These are phyloP conservation scores for Erysimum cheiranthoides DNA, from an alignment of 345 rosid species.

Conservation along the genomic window DNA sequence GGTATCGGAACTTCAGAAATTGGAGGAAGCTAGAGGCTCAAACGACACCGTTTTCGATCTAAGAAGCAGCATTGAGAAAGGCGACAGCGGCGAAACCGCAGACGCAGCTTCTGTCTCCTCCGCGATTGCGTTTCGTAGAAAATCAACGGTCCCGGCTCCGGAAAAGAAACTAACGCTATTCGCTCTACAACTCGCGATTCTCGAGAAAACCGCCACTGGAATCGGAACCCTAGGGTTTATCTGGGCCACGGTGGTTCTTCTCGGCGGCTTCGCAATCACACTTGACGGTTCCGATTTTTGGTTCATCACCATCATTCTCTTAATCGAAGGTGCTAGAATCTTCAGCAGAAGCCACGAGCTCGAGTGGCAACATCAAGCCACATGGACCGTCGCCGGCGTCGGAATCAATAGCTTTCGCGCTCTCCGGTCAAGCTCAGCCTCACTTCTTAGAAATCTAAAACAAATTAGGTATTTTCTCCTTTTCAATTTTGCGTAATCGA, in stretches of 20 bases:
- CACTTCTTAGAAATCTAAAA: constrained; percentile 45
- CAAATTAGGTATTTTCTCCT: constrained; percentile 17
- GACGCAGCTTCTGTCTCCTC: constrained; percentile 48
- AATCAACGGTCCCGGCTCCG: constrained; percentile 56
- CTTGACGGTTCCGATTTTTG: constrained; percentile 87
- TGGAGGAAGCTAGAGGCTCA: constrained; percentile 60
- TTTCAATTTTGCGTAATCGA: not conserved
- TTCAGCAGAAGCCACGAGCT: constrained; percentile 93
- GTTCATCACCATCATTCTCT: constrained; percentile 77
- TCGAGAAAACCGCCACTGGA: constrained; percentile 87
- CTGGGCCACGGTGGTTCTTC: constrained; percentile 97
- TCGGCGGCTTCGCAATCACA: constrained; percentile 92
- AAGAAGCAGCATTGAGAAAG: constrained; percentile 53
- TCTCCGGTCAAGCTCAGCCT: constrained; percentile 59
- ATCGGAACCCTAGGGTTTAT: constrained; percentile 91
- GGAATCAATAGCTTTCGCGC: constrained; percentile 80
- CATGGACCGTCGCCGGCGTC: constrained; percentile 78
- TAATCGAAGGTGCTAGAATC: constrained; percentile 85
- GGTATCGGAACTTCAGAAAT: constrained; percentile 57
- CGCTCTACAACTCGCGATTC: constrained; percentile 80
- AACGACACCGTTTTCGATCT: constrained; percentile 64
- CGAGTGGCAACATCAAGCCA: constrained; percentile 93
- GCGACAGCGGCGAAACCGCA: constrained; percentile 59
- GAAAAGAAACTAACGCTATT: constrained; percentile 87
- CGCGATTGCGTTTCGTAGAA: constrained; percentile 35